These are phyloP conservation scores for Parmelia sp. DNA, from an alignment of 495 filamentous ascomycete genomes.

Conservation along the genomic window DNA sequence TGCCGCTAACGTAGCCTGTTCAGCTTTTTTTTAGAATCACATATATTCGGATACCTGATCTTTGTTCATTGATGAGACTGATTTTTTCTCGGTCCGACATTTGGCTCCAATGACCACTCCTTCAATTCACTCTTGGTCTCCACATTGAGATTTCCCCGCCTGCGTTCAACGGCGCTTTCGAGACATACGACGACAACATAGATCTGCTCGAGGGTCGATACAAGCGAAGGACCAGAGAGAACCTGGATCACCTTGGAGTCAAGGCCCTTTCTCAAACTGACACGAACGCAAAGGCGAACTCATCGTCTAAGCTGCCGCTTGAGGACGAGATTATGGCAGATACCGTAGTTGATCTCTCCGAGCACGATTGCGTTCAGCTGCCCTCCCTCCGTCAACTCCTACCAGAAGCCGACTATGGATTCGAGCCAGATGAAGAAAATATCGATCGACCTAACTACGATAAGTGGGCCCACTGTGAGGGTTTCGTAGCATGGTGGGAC, in stretches of 20 bases:
- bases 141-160: neutral
- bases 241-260: neutral
- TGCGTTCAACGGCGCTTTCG: neutral
- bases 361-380: neutral
- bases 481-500: conserved; percentile 9
- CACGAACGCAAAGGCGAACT: neutral
- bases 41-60: neutral
- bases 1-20: neutral
- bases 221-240: neutral
- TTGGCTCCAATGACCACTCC: neutral
- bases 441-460: neutral
- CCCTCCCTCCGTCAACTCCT: neutral
- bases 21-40: neutral
- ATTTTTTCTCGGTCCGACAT: neutral
- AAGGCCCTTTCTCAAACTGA: neutral
- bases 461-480: neutral
- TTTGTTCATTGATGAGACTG: neutral
- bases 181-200: neutral
- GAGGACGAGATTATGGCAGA: neutral
- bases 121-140: neutral
- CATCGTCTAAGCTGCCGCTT: neutral
- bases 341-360: neutral
- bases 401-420: neutral
- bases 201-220: neutral
- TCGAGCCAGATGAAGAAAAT: neutral